These are phyloP conservation scores for Mycena leptocephala DNA, from an alignment of 768 basidiomycete species.

Conservation along the genomic window DNA sequence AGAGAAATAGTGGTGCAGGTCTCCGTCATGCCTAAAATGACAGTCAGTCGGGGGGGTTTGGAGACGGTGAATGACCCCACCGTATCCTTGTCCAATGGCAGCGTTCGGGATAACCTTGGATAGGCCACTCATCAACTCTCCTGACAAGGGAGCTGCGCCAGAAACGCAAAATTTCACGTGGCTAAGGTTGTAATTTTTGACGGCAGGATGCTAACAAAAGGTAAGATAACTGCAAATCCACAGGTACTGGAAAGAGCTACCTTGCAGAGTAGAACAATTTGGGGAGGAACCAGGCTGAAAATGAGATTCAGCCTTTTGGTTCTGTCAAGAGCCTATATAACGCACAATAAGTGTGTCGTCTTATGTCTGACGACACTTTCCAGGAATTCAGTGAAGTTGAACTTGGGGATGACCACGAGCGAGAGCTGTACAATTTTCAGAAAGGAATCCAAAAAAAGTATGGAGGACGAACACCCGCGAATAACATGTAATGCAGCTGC, in stretches of 20 bases:
- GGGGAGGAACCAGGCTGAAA: slow-evolving; percentile 75
- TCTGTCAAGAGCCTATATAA: slow-evolving; percentile 15
- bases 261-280: slow-evolving; percentile 79
- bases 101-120: slow-evolving; percentile 70
- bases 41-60: not conserved
- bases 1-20: slow-evolving; percentile 69
- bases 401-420: slow-evolving; percentile 75
- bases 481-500: slow-evolving; percentile 69
- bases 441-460: not conserved
- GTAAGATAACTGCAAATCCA: not conserved
- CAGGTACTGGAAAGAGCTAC: slow-evolving; percentile 46
- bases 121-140: slow-evolving; percentile 65
- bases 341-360: slow-evolving; percentile 72
- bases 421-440: slow-evolving; percentile 57
- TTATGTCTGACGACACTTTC: slow-evolving; percentile 69
- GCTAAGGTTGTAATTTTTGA: slow-evolving; percentile 65
- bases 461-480: slow-evolving; percentile 61
- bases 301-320: not conserved
- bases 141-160: slow-evolving; percentile 78
- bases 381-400: slow-evolving; percentile 71
- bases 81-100: slow-evolving; percentile 77
- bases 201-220: slow-evolving; percentile 63
- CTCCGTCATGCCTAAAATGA: slow-evolving; percentile 72
- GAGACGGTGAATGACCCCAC: slow-evolving; percentile 56
- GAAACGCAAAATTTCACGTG: slow-evolving; percentile 69